Conservation (phyloP, 139 green algal species). For the Edaphochlamys debaryana region DNA sequence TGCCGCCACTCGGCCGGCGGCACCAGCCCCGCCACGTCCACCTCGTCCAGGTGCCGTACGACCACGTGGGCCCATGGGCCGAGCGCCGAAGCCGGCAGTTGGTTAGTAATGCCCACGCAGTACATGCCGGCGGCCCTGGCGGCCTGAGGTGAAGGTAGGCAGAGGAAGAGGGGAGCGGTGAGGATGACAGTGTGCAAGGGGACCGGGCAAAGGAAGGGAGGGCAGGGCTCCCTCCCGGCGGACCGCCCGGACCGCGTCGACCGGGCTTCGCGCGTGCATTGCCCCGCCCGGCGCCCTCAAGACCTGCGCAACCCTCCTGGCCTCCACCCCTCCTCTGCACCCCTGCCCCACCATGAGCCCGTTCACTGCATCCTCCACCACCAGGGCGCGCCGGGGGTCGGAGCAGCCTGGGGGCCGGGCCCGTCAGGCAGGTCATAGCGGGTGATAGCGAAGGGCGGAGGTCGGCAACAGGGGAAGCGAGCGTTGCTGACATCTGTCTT, state of each 20-base stretch:
- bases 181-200: not conserved
- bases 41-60: slow-evolving; percentile 52
- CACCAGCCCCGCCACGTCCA: slow-evolving; percentile 49
- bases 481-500: too few species aligned
- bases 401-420: slow-evolving; percentile 62
- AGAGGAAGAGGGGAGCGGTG: not conserved
- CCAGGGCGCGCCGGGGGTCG: slow-evolving; percentile 46
- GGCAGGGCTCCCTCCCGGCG: slow-evolving; percentile 24
- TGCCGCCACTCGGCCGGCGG: too few species aligned
- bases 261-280: too few species aligned
- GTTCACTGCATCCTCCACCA: slow-evolving; percentile 83
- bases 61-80: slow-evolving; percentile 54
- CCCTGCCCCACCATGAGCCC: slow-evolving; percentile 68
- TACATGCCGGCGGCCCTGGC: slow-evolving; percentile 57
- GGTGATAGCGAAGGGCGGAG: too few species aligned
- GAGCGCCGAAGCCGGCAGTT: slow-evolving; percentile 64
- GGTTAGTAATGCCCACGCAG: slow-evolving; percentile 72
- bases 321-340: too few species aligned
- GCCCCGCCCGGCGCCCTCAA: too few species aligned
- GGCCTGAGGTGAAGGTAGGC: not conserved
- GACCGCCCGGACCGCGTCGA: not conserved
- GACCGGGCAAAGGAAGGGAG: not conserved
- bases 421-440: too few species aligned
- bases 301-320: too few species aligned
- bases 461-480: too few species aligned